phyloP scores from a whole-genome alignment of 257 asterid genomes.

The Echium plantagineum region DNA sequence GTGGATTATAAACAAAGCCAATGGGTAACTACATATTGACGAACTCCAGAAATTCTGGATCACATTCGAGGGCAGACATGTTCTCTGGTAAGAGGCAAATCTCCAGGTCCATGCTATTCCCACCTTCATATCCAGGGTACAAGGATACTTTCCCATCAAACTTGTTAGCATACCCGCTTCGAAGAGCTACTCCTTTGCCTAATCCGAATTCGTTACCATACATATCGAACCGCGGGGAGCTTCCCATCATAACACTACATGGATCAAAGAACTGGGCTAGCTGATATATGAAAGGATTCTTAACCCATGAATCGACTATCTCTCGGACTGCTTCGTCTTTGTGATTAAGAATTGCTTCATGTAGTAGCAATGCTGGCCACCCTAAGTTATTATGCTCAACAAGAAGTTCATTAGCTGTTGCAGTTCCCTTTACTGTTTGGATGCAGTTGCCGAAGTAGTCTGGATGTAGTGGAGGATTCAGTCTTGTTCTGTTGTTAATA shows the following conservation, averaged over 20 bases:
- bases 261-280: constrained; percentile 20
- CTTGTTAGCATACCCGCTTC: constrained; percentile 35
- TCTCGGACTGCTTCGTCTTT: constrained; percentile 7
- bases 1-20: too few relatives aligned
- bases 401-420: constrained; percentile 16
- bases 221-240: constrained; percentile 43
- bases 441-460: constrained; percentile 18
- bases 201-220: constrained; percentile 47
- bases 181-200: constrained; percentile 41
- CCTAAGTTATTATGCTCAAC: constrained; percentile 9
- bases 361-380: constrained; percentile 22
- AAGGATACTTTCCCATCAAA: constrained; percentile 32
- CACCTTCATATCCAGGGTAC: constrained; percentile 25
- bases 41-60: constrained; percentile 29
- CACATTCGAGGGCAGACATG: constrained; percentile 21
- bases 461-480: constrained; percentile 13
- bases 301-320: constrained; percentile 17
- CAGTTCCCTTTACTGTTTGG: constrained; percentile 12
- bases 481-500: constrained; percentile 13
- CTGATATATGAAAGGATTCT: constrained; percentile 11
- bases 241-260: constrained; percentile 9
- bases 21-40: background rate
- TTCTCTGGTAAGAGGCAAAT: constrained; percentile 26
- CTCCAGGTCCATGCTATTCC: constrained; percentile 47
- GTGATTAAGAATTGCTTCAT: constrained; percentile 16